Conservation (phyloP, 2,329 filamentous ascomycete genomes). For the Diaporthe batatas region DNA sequence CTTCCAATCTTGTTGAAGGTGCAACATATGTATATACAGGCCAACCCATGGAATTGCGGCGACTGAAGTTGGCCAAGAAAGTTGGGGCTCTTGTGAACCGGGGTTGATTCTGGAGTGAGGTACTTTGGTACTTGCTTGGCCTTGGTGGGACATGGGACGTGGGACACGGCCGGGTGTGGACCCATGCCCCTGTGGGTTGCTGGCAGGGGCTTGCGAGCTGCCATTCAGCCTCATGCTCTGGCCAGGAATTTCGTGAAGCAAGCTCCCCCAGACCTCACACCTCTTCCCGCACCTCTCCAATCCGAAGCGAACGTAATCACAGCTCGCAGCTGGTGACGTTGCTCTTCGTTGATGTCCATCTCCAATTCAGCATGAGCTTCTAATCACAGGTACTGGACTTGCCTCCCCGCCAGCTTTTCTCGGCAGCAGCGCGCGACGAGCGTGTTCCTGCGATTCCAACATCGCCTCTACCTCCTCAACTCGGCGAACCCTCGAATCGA, state of each 20-base stretch:
- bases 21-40: no score
- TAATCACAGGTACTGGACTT: conserved; percentile 26
- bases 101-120: background rate
- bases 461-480: conserved; percentile 4
- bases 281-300: background rate
- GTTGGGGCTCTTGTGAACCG: background rate
- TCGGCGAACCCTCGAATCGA: conserved; percentile 14
- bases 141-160: background rate
- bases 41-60: background rate
- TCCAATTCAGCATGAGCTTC: conserved; percentile 30
- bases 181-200: conserved; percentile 6
- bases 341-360: background rate
- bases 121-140: conserved; percentile 23
- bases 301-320: conserved; percentile 2
- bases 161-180: background rate
- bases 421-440: conserved; percentile 11
- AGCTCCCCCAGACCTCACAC: background rate
- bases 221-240: conserved; percentile 33
- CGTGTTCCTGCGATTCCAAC: conserved; percentile 14
- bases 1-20: no score
- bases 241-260: conserved; percentile 32
- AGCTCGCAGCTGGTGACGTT: background rate
- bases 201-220: conserved; percentile 23
- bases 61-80: background rate
- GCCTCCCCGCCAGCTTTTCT: conserved; percentile 3